Evolutionary conservation across 106 monocot species (phyloP).

Genomic region (Xerophyta viscosa): DNA sequence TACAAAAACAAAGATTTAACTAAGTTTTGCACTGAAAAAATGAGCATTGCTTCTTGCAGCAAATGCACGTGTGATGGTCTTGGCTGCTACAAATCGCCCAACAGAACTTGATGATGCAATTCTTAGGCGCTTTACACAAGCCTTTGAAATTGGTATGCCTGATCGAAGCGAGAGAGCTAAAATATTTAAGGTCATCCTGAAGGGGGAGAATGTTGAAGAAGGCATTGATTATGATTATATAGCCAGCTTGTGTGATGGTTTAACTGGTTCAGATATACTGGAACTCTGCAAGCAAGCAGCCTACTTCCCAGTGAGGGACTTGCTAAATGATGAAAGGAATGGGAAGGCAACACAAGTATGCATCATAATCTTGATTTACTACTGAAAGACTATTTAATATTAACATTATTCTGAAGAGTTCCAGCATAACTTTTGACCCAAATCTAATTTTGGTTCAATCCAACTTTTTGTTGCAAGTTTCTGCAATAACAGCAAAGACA

Average conservation of each 20-base stretch:
- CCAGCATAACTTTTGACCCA: no score
- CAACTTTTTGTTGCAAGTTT: no score
- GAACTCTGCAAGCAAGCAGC: slow-evolving; percentile 95
- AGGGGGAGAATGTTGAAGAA: slow-evolving; percentile 68
- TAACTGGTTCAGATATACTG: slow-evolving; percentile 84
- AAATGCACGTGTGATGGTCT: slow-evolving; percentile 89
- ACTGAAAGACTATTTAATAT: background rate
- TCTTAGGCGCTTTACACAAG: slow-evolving; percentile 81
- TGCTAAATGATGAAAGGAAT: slow-evolving; percentile 67
- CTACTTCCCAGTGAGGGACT: slow-evolving; percentile 85
- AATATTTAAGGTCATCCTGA: slow-evolving; percentile 83
- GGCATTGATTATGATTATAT: slow-evolving; percentile 70
- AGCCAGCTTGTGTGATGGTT: slow-evolving; percentile 72
- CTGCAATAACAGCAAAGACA: no score
- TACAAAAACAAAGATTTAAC: no score
- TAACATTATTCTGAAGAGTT: background rate
- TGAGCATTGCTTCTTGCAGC: no score
- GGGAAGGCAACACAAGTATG: slow-evolving; percentile 37
- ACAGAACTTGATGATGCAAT: slow-evolving; percentile 92
- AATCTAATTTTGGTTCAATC: no score
- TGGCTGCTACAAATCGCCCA: slow-evolving; percentile 97
- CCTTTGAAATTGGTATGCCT: slow-evolving; percentile 88
- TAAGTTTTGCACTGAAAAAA: no score
- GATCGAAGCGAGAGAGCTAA: slow-evolving; percentile 68
- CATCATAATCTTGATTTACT: background rate